phyloP scores from a whole-genome alignment of 2,329 filamentous ascomycete genomes.

The Albifimbria verrucaria region DNA sequence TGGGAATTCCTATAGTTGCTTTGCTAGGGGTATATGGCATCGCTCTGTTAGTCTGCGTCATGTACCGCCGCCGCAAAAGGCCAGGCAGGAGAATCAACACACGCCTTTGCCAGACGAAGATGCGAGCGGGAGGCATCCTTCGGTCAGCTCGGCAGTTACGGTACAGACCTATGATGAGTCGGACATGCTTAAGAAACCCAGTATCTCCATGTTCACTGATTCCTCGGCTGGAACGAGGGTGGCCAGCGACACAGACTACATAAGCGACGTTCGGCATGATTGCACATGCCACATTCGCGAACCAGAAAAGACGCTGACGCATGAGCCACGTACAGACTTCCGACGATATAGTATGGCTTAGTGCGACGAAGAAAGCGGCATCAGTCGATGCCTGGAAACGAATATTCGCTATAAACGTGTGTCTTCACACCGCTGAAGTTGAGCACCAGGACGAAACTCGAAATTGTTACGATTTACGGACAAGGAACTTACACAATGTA shows the following conservation, averaged over 20 bases:
- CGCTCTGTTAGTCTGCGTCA: constrained; percentile 22
- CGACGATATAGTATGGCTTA: not conserved
- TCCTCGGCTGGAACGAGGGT: not conserved
- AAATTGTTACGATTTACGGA: no score
- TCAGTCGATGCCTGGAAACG: no score
- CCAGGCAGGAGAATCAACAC: constrained; percentile 14
- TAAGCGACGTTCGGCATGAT: not conserved
- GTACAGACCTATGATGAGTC: constrained; percentile 14
- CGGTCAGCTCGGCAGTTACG: constrained; percentile 18
- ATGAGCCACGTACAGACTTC: not conserved
- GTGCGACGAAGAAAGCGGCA: no score
- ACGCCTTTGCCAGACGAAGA: constrained; percentile 6
- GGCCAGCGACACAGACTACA: not conserved
- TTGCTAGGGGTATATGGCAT: constrained; percentile 25
- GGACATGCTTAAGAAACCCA: constrained; percentile 14
- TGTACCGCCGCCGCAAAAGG: constrained; percentile 22
- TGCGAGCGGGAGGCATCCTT: constrained; percentile 14
- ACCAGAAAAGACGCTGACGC: not conserved
- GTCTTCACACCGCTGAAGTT: no score
- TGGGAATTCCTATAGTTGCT: constrained; percentile 26
- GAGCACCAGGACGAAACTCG: no score
- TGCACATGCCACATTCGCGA: not conserved
- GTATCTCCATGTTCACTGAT: constrained; percentile 6
- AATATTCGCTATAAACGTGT: no score
- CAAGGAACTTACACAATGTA: no score